Base-by-base conservation (phyloP, 2,329 filamentous ascomycete genomes). In the Blumeria hordei region DNA sequence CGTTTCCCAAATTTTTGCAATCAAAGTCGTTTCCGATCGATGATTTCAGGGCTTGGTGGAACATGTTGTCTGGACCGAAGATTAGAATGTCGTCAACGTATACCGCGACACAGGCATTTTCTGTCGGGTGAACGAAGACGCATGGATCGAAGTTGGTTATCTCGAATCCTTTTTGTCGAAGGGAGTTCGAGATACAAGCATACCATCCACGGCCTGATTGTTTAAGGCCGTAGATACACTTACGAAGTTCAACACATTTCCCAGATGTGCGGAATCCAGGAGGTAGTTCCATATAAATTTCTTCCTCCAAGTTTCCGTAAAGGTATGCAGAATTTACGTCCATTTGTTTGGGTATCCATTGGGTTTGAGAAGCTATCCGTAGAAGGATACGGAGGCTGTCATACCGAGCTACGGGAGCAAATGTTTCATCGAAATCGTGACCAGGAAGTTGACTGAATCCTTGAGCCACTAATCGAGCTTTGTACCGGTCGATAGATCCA, bases 151-250 rank as follows among this genome's bases (percentile, higher is more conserved):
- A 21, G 18, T 28, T 47, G 12, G 44, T 47, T 28, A 14, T 28
- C 28, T 51, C 32, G 4, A 51, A 51, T 51, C 32, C n/a, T 47
- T 47, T 47, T 47, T 47, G 44, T 28, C 28, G 21, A 53, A 53
- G 21, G 34, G 51, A 53, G n/a, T 21, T 41, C 35, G 36, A 53
- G 32, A 53, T 53, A 43, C 51, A 53, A 43, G 51, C 35, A 28
- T 53, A 43, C 16, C 51, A 43, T 53, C 41, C 51, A 53, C 51
- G 51, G n/a, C 51, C 51, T 32, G 51, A 53, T 53, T 43, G 35
- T 43, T 53, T 53, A 41, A 43, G 36, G 35, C 51, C 16, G 36
- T 53, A 43, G 51, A 43, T 43, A 41, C 35, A 53, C 16, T 53
- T 53, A 41, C 51, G 35, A 43, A 53, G 16, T 41, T 28, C 14